phyloP scores from a whole-genome alignment of 139 green algal species.

The Medakamo hakoo region DNA sequence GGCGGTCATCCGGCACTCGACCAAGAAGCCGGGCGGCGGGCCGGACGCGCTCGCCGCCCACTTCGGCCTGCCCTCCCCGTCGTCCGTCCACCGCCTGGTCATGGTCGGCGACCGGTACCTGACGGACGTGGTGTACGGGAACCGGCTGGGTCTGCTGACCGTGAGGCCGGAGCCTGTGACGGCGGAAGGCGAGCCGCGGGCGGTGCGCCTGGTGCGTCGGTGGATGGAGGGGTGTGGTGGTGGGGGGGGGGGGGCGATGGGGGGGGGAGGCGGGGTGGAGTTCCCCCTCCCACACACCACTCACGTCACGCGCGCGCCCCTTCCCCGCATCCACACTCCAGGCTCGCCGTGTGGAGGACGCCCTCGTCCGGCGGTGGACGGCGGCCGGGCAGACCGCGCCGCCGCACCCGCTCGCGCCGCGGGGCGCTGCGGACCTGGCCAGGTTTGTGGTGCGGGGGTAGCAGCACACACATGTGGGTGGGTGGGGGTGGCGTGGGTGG shows the following conservation, averaged over 20 bases:
- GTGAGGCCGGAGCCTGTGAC: conserved; percentile 55
- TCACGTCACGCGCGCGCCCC: not conserved
- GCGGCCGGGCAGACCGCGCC: conserved; percentile 25
- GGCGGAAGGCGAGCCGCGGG: conserved; percentile 36
- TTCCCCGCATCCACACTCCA: conserved; percentile 5
- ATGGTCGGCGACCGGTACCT: conserved; percentile 80
- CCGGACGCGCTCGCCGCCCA: conserved; percentile 41
- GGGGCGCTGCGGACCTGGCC: no score
- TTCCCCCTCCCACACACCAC: not conserved
- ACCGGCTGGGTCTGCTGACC: conserved; percentile 71
- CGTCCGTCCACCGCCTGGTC: conserved; percentile 36
- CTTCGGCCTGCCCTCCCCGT: conserved; percentile 39
- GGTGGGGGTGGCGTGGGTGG: no score
- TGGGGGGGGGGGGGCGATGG: not conserved
- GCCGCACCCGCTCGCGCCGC: conserved; percentile 14
- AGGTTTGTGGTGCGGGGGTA: not conserved
- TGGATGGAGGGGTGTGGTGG: not conserved
- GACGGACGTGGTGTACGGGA: conserved; percentile 81
- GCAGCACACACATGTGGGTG: no score
- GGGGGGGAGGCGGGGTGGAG: not conserved
- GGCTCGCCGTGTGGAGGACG: conserved; percentile 39
- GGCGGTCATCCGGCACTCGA: conserved; percentile 53
- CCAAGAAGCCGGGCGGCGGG: conserved; percentile 74
- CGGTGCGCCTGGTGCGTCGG: conserved; percentile 30
- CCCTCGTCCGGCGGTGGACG: conserved; percentile 29